Base-by-base conservation (phyloP, 1,139 yeast species). In the Arxiozyma bovina region DNA sequence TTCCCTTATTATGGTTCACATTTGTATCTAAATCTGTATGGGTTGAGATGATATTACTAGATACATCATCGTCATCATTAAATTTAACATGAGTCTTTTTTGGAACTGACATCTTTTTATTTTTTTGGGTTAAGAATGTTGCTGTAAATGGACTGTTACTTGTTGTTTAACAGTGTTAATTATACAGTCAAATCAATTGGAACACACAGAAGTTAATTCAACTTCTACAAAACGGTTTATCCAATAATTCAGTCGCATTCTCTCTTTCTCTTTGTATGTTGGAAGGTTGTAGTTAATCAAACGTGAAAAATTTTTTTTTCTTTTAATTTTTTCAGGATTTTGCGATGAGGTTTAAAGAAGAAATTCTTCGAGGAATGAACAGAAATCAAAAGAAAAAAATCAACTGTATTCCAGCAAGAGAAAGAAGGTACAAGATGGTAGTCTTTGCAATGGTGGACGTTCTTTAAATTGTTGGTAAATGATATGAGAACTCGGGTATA, bases 21-120 rank as follows among this genome's bases (percentile, higher is more conserved):
- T 25, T 22, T 21, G 44, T 27, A 40, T 40, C 22, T 25, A 17
- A 17, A 15, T 45, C 38, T 27, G 34, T 25, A 25, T 3, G 25
- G 12, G 21, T 25, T 2, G 20, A 34, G n/a, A 34, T 27, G 30
- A 7, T 27, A 27, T 27, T 27, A 27, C 30, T 22, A 15, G 40
- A 20, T 18, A n/a, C 30, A 22, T 48, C 55, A 17, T 52, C 57
- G 23, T 57, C 58, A 45, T 57, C 60, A 40, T 45, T 60, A 54
- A 63, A 63, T 49, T 63, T 63, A 43, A 57, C 57, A 53, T 63
- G 65, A 20, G 47, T 44, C 15, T 47, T 50, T 42, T 38, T 23
- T 25, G 38, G 17, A 7, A 9, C 44, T 11, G 42, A 18, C 20
- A 38, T 42, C 25, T 15, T 25, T 34, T 18, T 49, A 15, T 18